Percentiles rank a stretch among this genome's conserved stretches.
Evolutionary conservation across 2,329 filamentous ascomycete species (phyloP).

Genomic region (Dryadomyces sulphureus): DNA sequence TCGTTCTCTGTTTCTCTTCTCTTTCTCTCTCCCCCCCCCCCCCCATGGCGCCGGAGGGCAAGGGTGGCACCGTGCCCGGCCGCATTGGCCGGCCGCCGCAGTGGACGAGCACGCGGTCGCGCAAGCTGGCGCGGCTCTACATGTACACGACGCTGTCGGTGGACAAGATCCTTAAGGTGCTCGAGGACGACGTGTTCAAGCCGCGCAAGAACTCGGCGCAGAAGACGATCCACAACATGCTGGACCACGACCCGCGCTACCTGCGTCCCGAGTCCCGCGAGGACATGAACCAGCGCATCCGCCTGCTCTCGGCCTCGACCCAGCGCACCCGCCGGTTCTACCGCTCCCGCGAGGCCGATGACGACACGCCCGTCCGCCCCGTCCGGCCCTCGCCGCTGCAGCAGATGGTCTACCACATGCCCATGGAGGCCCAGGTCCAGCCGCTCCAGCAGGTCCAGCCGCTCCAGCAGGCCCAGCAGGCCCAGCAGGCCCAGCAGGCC

Average conservation of each 20-base stretch:
- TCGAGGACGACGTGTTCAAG: constrained; percentile 26
- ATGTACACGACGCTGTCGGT: constrained; percentile 39
- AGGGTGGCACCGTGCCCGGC: constrained; percentile 11
- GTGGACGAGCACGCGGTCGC: constrained; percentile 37
- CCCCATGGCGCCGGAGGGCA: too few relatives aligned
- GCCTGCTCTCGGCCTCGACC: constrained; percentile 26
- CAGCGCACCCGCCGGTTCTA: constrained; percentile 15
- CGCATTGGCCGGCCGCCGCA: constrained; percentile 37
- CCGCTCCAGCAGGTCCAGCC: not conserved
- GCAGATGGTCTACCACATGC: not conserved
- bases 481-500: constrained; percentile 2
- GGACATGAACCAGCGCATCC: constrained; percentile 36
- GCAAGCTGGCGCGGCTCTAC: constrained; percentile 40
- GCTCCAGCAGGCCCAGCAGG: not conserved
- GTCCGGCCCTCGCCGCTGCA: constrained; percentile 1
- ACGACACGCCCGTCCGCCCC: not conserved
- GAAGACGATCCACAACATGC: constrained; percentile 39
- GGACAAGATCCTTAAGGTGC: constrained; percentile 33
- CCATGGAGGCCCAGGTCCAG: not conserved
- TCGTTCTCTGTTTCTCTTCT: not conserved
- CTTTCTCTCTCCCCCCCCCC: not conserved
- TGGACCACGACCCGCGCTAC: constrained; percentile 45
- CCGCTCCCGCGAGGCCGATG: constrained; percentile 3
- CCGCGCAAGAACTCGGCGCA: constrained; percentile 42
- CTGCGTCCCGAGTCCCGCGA: constrained; percentile 34